Evolutionary conservation across 2,329 filamentous ascomycete species (phyloP), one percentile per base, ranked within the genome.

Genomic region (Lecanicillium sp.): DNA sequence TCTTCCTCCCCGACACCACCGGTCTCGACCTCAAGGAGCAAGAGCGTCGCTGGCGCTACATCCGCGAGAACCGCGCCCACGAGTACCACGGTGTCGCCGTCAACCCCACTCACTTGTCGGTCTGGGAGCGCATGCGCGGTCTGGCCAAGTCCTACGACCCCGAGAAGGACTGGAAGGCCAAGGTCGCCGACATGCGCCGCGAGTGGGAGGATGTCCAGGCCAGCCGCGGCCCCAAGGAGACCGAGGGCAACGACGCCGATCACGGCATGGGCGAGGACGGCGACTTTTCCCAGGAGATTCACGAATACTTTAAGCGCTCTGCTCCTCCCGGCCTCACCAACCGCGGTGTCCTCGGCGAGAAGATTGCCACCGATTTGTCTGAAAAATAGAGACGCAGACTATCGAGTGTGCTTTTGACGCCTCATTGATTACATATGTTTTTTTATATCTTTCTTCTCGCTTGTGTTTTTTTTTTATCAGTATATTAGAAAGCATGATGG

Each of bases 1-100:
- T 94, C 59, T 97, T 89, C 77, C 83, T 97, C 26, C 91, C 91
- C n/a, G 91, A 97, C 65, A 97, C 91, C 59, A 96, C 90, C 9
- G 91, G 91, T 49, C 85, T 97, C 32, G 91, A 97, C 64, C 82
- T 97, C 54, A 95, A 95, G 76, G 91, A 97, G 69, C 90, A 96
- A 71, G 91, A 97, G 71, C 87, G 91, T 55, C 84, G 91, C 60
- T 97, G 91, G 90, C 70, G 76, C 49, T 96, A 85, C 69, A 88
- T 97, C 64, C 84, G 88, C 51, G 74, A 80, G 3, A 90, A 89
- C 52, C 81, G 82, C 51, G 84, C 83, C 56, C 53, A 81, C 24
- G 88, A 96, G 41, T 97, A 97, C 73, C 90, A 95, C 69, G 91
- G 91, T 56, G 84, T 95, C 46, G 91, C 91, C 51, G 83, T 97